Evolutionary conservation across 176 grass and related monocot genomes (phyloP).

Genomic region (Avena atlantica): DNA sequence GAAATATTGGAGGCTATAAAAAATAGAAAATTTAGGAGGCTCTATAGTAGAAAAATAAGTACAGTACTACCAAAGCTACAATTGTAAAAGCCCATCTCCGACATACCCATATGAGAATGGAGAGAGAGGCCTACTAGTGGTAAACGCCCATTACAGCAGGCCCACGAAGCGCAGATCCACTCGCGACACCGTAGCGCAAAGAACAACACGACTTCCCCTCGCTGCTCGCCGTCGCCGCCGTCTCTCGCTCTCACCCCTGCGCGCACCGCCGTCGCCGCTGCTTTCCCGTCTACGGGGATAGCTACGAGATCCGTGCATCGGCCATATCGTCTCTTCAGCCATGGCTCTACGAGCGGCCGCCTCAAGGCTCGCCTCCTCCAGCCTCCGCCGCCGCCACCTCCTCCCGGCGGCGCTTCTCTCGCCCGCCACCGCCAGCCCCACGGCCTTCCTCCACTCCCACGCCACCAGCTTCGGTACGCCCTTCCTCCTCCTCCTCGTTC

Average conservation of each 20-base stretch:
- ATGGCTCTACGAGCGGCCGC: conserved; percentile 31
- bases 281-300: neutral
- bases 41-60: too few species aligned
- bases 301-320: neutral
- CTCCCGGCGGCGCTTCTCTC: conserved; percentile 28
- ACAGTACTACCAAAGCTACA: too few species aligned
- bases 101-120: too few species aligned
- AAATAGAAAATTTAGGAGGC: too few species aligned
- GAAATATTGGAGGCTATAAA: too few species aligned
- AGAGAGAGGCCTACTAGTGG: too few species aligned
- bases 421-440: neutral
- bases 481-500: too few species aligned
- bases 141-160: too few species aligned
- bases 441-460: conserved; percentile 73
- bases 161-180: too few species aligned
- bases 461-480: conserved; percentile 79
- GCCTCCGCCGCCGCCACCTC: neutral
- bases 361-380: neutral
- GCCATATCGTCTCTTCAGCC: neutral
- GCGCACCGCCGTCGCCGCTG: neutral
- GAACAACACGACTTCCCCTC: too few species aligned
- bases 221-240: neutral
- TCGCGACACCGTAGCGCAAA: too few species aligned
- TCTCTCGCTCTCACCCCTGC: neutral
- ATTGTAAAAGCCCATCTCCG: too few species aligned